These are phyloP conservation scores for Penicillium psychrosexuale DNA, from an alignment of 2,329 filamentous ascomycete genomes.

Conservation along the genomic window DNA sequence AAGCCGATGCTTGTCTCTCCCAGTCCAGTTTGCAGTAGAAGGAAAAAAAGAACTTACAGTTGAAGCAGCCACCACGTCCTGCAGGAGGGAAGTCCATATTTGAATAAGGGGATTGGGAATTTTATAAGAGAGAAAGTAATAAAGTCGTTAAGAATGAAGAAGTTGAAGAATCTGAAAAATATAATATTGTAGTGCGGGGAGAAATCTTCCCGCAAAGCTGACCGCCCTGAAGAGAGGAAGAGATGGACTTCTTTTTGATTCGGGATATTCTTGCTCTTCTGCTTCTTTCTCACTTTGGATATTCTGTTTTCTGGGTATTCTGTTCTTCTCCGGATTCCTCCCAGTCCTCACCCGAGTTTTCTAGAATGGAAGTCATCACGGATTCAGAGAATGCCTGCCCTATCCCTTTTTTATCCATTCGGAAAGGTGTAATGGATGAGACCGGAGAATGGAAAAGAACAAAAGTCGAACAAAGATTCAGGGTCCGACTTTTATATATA, in stretches of 20 bases:
- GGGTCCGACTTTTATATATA: slow-evolving; percentile 10
- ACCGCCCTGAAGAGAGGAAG: slow-evolving; percentile 1
- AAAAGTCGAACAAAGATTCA: neutral
- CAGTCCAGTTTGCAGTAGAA: neutral
- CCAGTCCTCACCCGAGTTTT: neutral
- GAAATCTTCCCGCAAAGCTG: slow-evolving; percentile 18
- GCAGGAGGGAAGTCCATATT: slow-evolving; percentile 51
- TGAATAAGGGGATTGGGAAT: slow-evolving; percentile 12
- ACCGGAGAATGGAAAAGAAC: neutral
- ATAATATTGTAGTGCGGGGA: slow-evolving; percentile 19
- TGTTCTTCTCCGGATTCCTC: too few relatives aligned
- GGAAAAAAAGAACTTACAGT: slow-evolving; percentile 48
- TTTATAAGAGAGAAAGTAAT: slow-evolving; percentile 1
- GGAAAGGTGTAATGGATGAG: neutral
- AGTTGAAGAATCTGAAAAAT: slow-evolving; percentile 16
- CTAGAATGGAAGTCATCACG: neutral
- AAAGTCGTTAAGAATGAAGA: slow-evolving; percentile 2
- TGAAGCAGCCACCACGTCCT: slow-evolving; percentile 56
- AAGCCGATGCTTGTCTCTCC: neutral
- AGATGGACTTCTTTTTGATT: too few relatives aligned
- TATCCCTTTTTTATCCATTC: neutral
- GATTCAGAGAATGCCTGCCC: neutral
- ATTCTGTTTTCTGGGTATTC: neutral
- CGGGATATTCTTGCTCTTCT: neutral
- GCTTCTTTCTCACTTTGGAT: neutral